Evolutionary conservation across 768 basidiomycete genomes (phyloP).

Genomic region (Rhizopogon salebrosus): DNA sequence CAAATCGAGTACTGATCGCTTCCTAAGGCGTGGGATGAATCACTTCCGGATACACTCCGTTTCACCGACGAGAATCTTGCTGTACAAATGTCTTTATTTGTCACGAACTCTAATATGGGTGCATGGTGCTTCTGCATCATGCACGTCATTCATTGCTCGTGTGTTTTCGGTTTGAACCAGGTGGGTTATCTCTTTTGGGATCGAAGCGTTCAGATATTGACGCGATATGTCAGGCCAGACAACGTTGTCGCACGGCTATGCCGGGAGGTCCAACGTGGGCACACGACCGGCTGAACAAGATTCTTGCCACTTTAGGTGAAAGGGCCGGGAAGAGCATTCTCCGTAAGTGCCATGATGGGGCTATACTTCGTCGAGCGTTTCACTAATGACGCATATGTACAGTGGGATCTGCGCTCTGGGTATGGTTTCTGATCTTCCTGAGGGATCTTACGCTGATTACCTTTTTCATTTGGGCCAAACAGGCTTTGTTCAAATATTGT

Average conservation of each 20-base stretch:
- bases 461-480: slow-evolving; percentile 10
- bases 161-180: slow-evolving; percentile 55
- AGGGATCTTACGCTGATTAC: slow-evolving; percentile 18
- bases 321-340: slow-evolving; percentile 40
- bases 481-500: slow-evolving; percentile 66
- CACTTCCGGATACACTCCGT: slow-evolving; percentile 65
- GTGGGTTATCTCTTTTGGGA: slow-evolving; percentile 36
- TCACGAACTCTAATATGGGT: slow-evolving; percentile 71
- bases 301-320: slow-evolving; percentile 34
- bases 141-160: slow-evolving; percentile 69
- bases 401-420: slow-evolving; percentile 65
- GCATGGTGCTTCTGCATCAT: slow-evolving; percentile 80
- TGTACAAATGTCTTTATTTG: slow-evolving; percentile 72
- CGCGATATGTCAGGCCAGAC: slow-evolving; percentile 19
- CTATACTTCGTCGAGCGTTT: slow-evolving; percentile 28
- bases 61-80: slow-evolving; percentile 66
- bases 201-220: not conserved
- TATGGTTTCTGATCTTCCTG: slow-evolving; percentile 32
- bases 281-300: slow-evolving; percentile 33
- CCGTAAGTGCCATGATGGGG: slow-evolving; percentile 31
- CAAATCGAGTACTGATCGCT: slow-evolving; percentile 7
- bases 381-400: slow-evolving; percentile 19
- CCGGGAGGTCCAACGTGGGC: slow-evolving; percentile 27
- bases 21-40: slow-evolving; percentile 55
- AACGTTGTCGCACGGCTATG: slow-evolving; percentile 24